Evolutionary conservation across 2,329 filamentous ascomycete species (phyloP), one percentile per base, ranked within the genome.

Genomic region (Trichoderma cornu-damae): DNA sequence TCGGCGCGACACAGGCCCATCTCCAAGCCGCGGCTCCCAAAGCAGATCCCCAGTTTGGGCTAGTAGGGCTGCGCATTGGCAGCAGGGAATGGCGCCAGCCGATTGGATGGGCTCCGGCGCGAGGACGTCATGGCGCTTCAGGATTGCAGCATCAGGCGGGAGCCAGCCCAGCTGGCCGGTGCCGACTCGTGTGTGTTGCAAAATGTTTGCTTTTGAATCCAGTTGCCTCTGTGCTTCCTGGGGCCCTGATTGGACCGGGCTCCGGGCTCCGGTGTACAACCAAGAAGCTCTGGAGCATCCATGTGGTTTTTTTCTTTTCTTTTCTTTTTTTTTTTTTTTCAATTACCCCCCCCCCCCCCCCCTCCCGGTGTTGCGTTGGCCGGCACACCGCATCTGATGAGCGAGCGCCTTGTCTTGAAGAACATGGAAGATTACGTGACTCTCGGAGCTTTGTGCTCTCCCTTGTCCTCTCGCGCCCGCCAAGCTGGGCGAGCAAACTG

Each of bases 111-210:
- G 16, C n/a, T 4, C n/a, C 40, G 58, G 59, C 51, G 6, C 20
- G 1, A 42, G 34, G 57, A 62, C 61, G 61, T 62, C 61, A 62
- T 62, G 35, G 53, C 46, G 49, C 44, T 42, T 50, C 32, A 26
- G 38, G 37, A 34, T 30, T 49, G 53, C 49, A 60, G 42, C 47
- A 48, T 57, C 38, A 58, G 50, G 57, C 52, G 35, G 40, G 43
- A 59, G 20, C 57, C 57, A 51, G 59, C 57, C 59, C 59, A 59
- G 57, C 50, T 43, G 14, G 51, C 50, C 59, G 59, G 59, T 56
- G 48, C 58, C 49, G 51, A 47, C n/a, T 18, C 28, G 32, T 46
- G n/a, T 44, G n/a, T 43, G 2, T 53, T 28, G n/a, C n/a, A n/a
- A n/a, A n/a, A n/a, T n/a, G n/a, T 30, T 49, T 49, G 43, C 9